phyloP scores from a whole-genome alignment of 2,329 filamentous ascomycete genomes.

The Ophiostoma sp. region DNA sequence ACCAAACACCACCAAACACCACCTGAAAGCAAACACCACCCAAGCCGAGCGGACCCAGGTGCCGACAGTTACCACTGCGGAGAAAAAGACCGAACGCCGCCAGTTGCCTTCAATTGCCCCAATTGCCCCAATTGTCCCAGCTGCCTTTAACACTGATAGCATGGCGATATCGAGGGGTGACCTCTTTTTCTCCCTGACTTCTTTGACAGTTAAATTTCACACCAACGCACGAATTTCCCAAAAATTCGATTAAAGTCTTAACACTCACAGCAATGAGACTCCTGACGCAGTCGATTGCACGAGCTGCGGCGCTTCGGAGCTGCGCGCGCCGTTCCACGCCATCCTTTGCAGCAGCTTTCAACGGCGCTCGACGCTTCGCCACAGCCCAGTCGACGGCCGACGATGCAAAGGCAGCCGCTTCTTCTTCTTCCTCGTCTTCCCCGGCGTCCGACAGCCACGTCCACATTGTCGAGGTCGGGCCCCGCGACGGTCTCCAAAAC shows the following conservation, averaged over 20 bases:
- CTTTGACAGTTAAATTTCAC: background rate
- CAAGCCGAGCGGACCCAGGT: background rate
- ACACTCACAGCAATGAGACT: background rate
- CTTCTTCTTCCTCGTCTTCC: background rate
- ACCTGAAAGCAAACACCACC: background rate
- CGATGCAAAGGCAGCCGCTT: background rate
- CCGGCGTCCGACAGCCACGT: conserved; percentile 23
- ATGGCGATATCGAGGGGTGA: background rate
- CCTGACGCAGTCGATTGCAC: conserved; percentile 3
- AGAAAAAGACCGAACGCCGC: background rate
- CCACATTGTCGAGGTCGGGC: conserved; percentile 76
- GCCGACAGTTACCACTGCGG: conserved; percentile 9
- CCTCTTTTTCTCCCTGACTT: background rate
- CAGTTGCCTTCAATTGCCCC: background rate
- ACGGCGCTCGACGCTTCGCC: conserved; percentile 17
- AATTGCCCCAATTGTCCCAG: background rate
- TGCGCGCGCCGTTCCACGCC: background rate
- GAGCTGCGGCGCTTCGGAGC: conserved; percentile 13
- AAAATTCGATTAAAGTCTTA: background rate
- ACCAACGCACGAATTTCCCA: background rate
- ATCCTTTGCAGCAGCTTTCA: background rate
- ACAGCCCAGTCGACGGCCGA: conserved; percentile 16
- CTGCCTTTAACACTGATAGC: background rate
- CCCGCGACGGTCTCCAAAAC: conserved; percentile 84
- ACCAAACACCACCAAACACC: background rate